Evolutionary conservation across 352 stramenopile species (phyloP).

Genomic region (Phytophthora macrochlamydospora): DNA sequence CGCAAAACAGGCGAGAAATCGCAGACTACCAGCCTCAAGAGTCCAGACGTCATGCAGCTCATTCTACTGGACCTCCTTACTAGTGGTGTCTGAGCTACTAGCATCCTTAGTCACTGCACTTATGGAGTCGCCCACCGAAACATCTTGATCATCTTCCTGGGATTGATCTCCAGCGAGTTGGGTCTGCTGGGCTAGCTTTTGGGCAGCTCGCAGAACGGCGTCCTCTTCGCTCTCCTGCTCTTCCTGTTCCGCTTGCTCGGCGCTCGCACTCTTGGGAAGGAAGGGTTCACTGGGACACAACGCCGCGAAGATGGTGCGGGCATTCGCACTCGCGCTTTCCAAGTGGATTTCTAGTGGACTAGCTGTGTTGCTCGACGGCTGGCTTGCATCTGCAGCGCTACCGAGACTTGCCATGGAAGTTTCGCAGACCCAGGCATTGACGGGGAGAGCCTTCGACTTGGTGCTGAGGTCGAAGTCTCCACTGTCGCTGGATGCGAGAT

Average conservation of each 20-base stretch:
- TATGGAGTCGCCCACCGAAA: not conserved
- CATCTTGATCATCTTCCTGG: not conserved
- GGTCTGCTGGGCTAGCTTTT: conserved; percentile 42
- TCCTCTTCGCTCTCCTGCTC: conserved; percentile 70
- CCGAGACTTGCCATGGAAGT: conserved; percentile 25
- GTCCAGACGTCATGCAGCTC: not conserved
- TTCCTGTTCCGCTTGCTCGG: conserved; percentile 58
- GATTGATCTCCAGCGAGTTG: conserved; percentile 1
- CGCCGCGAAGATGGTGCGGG: conserved; percentile 60
- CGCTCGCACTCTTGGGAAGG: conserved; percentile 64
- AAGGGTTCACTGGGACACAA: conserved; percentile 69
- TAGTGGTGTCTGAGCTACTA: conserved; percentile 1
- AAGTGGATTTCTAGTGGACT: conserved; percentile 65
- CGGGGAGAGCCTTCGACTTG: conserved; percentile 37
- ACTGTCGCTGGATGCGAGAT: conserved; percentile 31
- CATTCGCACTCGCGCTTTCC: conserved; percentile 64
- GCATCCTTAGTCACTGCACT: not conserved
- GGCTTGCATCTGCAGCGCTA: not conserved
- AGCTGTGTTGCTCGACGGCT: conserved; percentile 8
- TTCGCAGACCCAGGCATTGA: conserved; percentile 58
- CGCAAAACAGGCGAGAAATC: not conserved
- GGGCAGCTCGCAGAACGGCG: conserved; percentile 59
- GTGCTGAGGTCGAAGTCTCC: conserved; percentile 6
- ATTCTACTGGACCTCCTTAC: conserved; percentile 7
- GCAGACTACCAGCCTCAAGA: not conserved